Evolutionary conservation across 176 grass and related monocot species (phyloP).

Genomic region (Oryza australiensis): DNA sequence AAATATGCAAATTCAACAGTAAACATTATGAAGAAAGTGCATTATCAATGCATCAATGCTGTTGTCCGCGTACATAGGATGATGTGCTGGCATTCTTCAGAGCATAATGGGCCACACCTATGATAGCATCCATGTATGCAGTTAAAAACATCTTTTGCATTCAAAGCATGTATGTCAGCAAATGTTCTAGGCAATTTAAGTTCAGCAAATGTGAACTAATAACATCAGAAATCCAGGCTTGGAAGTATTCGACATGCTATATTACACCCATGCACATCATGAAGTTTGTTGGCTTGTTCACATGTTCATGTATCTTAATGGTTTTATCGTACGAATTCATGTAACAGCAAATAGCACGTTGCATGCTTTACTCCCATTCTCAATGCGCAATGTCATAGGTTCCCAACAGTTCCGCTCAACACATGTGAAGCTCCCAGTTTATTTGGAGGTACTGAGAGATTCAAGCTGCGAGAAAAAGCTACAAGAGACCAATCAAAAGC

Average conservation of each 20-base stretch:
- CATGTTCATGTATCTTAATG: not conserved
- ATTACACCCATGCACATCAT: not conserved
- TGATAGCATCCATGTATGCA: not conserved
- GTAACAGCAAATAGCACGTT: not conserved
- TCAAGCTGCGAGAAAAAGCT: not conserved
- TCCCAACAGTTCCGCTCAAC: not conserved
- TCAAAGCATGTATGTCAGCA: not conserved
- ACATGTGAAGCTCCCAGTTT: not conserved
- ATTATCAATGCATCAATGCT: not conserved
- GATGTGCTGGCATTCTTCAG: not conserved
- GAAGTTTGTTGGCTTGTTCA: not conserved
- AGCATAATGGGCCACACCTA: not conserved
- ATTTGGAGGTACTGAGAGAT: not conserved
- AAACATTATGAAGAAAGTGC: not conserved
- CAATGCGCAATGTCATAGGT: constrained; percentile 6
- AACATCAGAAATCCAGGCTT: not conserved
- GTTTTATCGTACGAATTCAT: not conserved
- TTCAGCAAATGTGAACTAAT: not conserved
- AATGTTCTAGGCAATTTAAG: not conserved
- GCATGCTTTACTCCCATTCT: not conserved
- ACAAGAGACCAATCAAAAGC: not conserved
- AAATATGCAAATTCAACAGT: constrained; percentile 11
- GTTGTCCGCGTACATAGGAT: not conserved
- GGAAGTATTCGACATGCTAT: not conserved
- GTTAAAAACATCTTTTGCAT: not conserved